phyloP scores from a whole-genome alignment of 1,139 yeast genomes.

The Saccharomyces hybrid region DNA sequence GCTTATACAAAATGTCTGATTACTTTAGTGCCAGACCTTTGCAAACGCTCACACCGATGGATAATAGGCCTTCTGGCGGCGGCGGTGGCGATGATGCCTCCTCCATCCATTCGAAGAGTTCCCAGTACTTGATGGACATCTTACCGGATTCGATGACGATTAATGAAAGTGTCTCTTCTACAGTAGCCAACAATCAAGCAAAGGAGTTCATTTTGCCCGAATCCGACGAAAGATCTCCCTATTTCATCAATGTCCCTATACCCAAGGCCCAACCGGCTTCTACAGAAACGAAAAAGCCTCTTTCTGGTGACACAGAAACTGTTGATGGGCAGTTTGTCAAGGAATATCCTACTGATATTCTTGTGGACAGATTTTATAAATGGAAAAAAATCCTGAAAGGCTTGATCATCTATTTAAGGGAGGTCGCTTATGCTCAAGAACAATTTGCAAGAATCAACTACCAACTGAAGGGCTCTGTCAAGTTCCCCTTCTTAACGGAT shows the following conservation, averaged over 20 bases:
- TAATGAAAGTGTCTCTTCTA: constrained; percentile 15
- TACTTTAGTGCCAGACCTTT: constrained; percentile 18
- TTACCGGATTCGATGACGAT: constrained; percentile 16
- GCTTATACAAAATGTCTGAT: constrained; percentile 15
- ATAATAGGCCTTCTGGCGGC: neutral
- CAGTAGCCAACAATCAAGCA: constrained; percentile 23
- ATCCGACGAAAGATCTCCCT: constrained; percentile 33
- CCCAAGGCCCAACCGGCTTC: constrained; percentile 18
- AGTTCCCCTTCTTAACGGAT: constrained; percentile 45
- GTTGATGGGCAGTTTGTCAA: constrained; percentile 23
- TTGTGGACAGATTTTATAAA: constrained; percentile 49
- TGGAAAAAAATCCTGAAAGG: constrained; percentile 68
- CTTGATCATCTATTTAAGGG: constrained; percentile 52
- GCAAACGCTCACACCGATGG: constrained; percentile 1
- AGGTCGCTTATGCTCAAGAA: constrained; percentile 57
- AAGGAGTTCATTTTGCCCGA: constrained; percentile 31
- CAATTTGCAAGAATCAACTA: constrained; percentile 58
- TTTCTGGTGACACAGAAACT: constrained; percentile 12
- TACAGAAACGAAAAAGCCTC: constrained; percentile 1
- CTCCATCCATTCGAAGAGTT: constrained; percentile 19
- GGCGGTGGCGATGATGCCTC: constrained; percentile 13
- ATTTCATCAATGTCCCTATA: constrained; percentile 32
- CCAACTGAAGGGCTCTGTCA: constrained; percentile 54
- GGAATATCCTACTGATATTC: constrained; percentile 35
- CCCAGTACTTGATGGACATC: constrained; percentile 23